These are phyloP conservation scores for Yarrowia alimentaria DNA, from an alignment of 805 yeast species.

Conservation along the genomic window DNA sequence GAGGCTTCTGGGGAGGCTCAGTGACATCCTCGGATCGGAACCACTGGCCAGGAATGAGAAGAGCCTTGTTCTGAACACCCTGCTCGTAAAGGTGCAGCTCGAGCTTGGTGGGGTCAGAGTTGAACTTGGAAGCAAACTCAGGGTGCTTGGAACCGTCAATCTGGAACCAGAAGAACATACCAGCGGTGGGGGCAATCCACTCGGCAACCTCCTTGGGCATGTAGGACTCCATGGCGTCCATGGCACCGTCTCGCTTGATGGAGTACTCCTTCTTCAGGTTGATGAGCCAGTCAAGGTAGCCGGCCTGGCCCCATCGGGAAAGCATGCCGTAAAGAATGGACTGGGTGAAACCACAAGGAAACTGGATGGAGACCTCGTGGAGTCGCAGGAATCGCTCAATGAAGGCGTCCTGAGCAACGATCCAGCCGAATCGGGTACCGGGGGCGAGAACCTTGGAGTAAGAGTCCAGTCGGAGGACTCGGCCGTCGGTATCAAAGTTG, in stretches of 20 bases:
- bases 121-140: conserved; percentile 40
- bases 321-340: conserved; percentile 67
- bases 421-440: conserved; percentile 86
- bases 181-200: conserved; percentile 49
- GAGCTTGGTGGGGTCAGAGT: conserved; percentile 35
- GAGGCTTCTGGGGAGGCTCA: conserved; percentile 41
- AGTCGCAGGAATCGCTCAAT: conserved; percentile 66
- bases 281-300: conserved; percentile 86
- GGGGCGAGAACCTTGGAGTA: conserved; percentile 92
- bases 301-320: conserved; percentile 85
- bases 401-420: conserved; percentile 65
- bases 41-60: conserved; percentile 46
- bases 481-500: conserved; percentile 77
- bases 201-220: conserved; percentile 47
- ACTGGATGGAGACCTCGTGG: conserved; percentile 79
- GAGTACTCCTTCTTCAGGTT: conserved; percentile 74
- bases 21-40: conserved; percentile 38
- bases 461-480: conserved; percentile 86
- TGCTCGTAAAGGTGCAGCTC: conserved; percentile 41
- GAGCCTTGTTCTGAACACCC: conserved; percentile 40
- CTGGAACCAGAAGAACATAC: conserved; percentile 53
- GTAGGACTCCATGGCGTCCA: conserved; percentile 65
- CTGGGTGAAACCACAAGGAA: conserved; percentile 78
- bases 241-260: conserved; percentile 79
- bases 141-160: conserved; percentile 55